Evolutionary conservation across 805 yeast genomes (phyloP).

Genomic region (Kazachstania africana): DNA sequence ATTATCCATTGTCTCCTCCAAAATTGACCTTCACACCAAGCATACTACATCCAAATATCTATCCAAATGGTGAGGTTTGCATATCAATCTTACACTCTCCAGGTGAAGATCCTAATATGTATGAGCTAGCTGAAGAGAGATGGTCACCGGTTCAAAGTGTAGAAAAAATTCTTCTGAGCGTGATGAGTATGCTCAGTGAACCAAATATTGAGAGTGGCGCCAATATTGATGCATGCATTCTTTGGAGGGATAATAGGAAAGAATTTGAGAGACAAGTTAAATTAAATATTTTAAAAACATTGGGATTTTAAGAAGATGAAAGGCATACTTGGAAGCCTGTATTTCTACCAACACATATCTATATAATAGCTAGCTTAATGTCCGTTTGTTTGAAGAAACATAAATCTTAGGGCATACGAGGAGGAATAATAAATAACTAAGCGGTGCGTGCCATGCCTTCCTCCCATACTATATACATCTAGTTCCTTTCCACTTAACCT

Average conservation of each 20-base stretch:
- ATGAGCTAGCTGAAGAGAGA: constrained; percentile 89
- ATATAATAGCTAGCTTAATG: too few relatives aligned
- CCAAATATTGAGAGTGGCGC: constrained; percentile 97
- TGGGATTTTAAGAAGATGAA: constrained; percentile 42
- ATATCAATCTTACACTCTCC: constrained; percentile 92
- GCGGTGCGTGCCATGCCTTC: too few relatives aligned
- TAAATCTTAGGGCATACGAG: too few relatives aligned
- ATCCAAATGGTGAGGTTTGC: constrained; percentile 91
- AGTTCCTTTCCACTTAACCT: too few relatives aligned
- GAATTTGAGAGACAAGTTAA: constrained; percentile 58
- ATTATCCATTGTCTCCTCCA: constrained; percentile 80
- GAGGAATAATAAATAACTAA: too few relatives aligned
- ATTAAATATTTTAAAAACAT: constrained; percentile 52
- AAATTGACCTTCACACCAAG: constrained; percentile 65
- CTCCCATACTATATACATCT: too few relatives aligned
- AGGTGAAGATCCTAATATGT: constrained; percentile 93
- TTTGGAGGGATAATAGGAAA: constrained; percentile 79
- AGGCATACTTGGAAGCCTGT: neutral
- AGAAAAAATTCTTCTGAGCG: constrained; percentile 89
- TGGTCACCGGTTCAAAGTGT: constrained; percentile 98
- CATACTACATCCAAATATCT: constrained; percentile 85
- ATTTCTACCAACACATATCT: neutral
- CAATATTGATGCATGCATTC: constrained; percentile 63
- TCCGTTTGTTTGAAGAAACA: too few relatives aligned
- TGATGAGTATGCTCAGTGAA: constrained; percentile 92